Base-by-base conservation (phyloP, 1,284 basidiomycete species). In the Pulveroboletus sp. region DNA sequence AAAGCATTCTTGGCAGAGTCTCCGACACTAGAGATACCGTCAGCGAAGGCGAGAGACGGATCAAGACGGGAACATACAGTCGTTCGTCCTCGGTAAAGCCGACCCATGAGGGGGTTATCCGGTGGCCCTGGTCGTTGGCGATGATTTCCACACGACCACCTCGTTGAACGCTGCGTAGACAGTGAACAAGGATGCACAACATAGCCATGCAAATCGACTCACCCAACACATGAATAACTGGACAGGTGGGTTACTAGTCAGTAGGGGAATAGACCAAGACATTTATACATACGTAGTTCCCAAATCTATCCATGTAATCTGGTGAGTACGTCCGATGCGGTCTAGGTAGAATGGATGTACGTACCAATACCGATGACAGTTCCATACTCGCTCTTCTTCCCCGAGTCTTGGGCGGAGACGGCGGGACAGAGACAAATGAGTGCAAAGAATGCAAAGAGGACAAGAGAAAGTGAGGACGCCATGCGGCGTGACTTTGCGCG, bases 71-170 rank as follows among this genome's bases (percentile, higher is more conserved):
- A 36, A 77, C 86, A 64, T 65, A 88, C 85, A 98, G 83, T 74
- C 96, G 89, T 76, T 99, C 96, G 2, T 94, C 92, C 11, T 94
- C 89, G 47, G 87, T 85, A 79, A 97, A 97, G 62, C 83, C 81
- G 63, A 97, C 95, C 91, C 91, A 95, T 71, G 93, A 97, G 40
- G 95, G 94, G 28, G 95, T 97, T 75, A 96, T 97, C 77, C 94
- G 92, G 78, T 97, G 92, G 74, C 95, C 95, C 75, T 97, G 94
- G 80, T 96, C 95, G 78, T 97, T 97, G 74, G 95, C 92, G 70
- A 96, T 95, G 67, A 96, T 97, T 77, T 98, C 94, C 40, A 97
- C 94, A 66, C 91, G 91, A 66, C 94, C 95, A 60, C 89, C 89
- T 58, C 90, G 89, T 77, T 95, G 92, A 55, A 98, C 92, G 81